Evolutionary conservation across 768 basidiomycete species (phyloP).

Genomic region (Chalciporus piperatus): DNA sequence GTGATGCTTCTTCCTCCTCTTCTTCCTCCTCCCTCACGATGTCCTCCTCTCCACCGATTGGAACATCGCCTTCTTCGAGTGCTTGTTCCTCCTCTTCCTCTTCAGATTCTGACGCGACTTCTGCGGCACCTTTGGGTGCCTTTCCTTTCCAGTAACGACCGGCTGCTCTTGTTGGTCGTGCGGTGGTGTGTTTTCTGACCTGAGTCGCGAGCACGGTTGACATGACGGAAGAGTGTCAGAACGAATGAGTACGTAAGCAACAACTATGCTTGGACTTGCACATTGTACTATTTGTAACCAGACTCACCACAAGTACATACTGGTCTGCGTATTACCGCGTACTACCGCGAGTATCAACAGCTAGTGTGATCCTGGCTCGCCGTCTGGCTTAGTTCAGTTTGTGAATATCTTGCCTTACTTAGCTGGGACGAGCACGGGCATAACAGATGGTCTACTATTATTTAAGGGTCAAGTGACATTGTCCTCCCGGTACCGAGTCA

Average conservation of each 20-base stretch:
- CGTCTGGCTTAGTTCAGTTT: no score
- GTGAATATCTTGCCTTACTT: no score
- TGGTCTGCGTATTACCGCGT: no score
- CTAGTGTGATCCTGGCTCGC: no score
- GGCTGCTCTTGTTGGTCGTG: conserved; percentile 74
- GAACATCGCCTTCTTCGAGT: conserved; percentile 55
- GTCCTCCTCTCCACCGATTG: conserved; percentile 56
- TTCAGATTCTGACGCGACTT: conserved; percentile 63
- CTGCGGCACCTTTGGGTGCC: conserved; percentile 70
- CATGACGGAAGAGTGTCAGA: conserved; percentile 14
- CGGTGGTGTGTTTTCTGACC: conserved; percentile 68
- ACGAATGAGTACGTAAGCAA: conserved; percentile 13
- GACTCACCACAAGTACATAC: no score
- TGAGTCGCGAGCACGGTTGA: conserved; percentile 34
- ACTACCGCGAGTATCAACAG: no score
- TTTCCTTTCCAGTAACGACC: conserved; percentile 91
- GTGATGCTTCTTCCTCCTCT: conserved; percentile 44
- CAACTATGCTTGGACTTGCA: neutral
- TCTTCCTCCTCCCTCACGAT: conserved; percentile 46
- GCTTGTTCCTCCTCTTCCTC: conserved; percentile 46
- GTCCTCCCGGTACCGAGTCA: no score
- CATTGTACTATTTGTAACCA: no score
- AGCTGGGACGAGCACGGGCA: no score
- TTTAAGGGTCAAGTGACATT: no score
- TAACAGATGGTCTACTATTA: no score